A percentile compares a stretch with the other conserved stretches of the same genome.
Evolutionary conservation across 768 basidiomycete genomes (phyloP).

Genomic region (Podaxis sp.): DNA sequence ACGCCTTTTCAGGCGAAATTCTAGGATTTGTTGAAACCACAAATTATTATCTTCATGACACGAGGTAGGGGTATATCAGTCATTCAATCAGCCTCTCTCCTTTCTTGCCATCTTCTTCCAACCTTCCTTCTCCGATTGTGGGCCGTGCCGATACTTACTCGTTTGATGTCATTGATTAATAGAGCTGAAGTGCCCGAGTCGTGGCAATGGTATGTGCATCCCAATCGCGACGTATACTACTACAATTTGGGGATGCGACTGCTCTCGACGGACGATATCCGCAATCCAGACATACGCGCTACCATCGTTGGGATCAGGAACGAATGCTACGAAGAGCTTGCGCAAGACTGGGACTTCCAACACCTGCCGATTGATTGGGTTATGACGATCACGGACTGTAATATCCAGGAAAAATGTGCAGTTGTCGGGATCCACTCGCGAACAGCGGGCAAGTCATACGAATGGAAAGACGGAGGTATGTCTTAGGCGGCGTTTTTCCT

Average conservation of each 20-base stretch:
- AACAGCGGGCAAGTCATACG: slow-evolving; percentile 29
- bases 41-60: slow-evolving; percentile 18
- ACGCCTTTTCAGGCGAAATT: neutral
- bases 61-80: slow-evolving; percentile 18
- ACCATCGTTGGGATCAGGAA: slow-evolving; percentile 35
- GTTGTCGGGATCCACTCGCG: slow-evolving; percentile 41
- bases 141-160: slow-evolving; percentile 12
- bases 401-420: slow-evolving; percentile 26
- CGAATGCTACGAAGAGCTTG: slow-evolving; percentile 34
- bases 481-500: neutral
- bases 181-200: slow-evolving; percentile 20
- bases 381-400: slow-evolving; percentile 39
- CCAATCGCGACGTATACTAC: slow-evolving; percentile 48
- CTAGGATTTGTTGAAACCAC: slow-evolving; percentile 21
- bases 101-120: slow-evolving; percentile 7
- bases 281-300: slow-evolving; percentile 29
- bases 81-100: slow-evolving; percentile 13
- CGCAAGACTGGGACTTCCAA: slow-evolving; percentile 27
- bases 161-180: slow-evolving; percentile 17
- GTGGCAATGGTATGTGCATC: slow-evolving; percentile 40
- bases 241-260: slow-evolving; percentile 34
- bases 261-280: slow-evolving; percentile 41
- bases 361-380: slow-evolving; percentile 39
- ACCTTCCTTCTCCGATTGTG: neutral
- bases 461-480: slow-evolving; percentile 36